phyloP scores from a whole-genome alignment of 2,329 filamentous ascomycete genomes.

The Aspergillus spinulosporus region DNA sequence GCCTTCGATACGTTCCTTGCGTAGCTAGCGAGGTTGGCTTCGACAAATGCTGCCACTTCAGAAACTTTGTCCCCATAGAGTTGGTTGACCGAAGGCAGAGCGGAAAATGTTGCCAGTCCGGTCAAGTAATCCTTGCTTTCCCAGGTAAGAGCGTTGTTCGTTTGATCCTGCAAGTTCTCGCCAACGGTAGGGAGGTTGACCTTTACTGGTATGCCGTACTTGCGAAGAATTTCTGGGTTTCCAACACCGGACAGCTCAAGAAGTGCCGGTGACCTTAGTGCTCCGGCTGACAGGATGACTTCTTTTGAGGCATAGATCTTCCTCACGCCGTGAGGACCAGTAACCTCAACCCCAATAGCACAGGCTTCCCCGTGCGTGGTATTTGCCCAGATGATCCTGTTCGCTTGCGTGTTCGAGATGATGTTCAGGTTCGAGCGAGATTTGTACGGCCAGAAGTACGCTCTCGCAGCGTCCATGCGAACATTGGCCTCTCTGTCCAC shows the following conservation, averaged over 20 bases:
- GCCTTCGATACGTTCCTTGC: constrained; percentile 23
- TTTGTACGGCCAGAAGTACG: constrained; percentile 50
- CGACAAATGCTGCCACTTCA: constrained; percentile 22
- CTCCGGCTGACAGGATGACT: constrained; percentile 62
- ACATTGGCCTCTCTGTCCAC: constrained; percentile 40
- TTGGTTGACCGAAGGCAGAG: constrained; percentile 24
- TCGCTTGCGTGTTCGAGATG: constrained; percentile 45
- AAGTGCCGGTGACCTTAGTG: constrained; percentile 56
- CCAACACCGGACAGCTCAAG: constrained; percentile 64
- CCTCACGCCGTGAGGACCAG: constrained; percentile 22
- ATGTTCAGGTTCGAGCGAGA: constrained; percentile 48
- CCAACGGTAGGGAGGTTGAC: constrained; percentile 46
- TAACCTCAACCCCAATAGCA: constrained; percentile 36
- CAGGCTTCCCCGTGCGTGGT: constrained; percentile 18
- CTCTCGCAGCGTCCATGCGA: constrained; percentile 52
- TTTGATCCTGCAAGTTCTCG: constrained; percentile 52
- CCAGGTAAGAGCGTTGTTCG: constrained; percentile 27
- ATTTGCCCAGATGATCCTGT: constrained; percentile 42
- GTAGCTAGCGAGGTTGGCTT: constrained; percentile 26
- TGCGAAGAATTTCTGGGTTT: constrained; percentile 32
- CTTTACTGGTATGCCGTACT: constrained; percentile 29
- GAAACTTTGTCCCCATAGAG: constrained; percentile 26
- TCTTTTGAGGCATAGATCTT: constrained; percentile 45
- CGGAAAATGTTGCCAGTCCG: constrained; percentile 26
- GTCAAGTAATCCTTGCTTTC: constrained; percentile 19